phyloP scores from a whole-genome alignment of 2,329 filamentous ascomycete genomes.

The Harringtonia lauricola region DNA sequence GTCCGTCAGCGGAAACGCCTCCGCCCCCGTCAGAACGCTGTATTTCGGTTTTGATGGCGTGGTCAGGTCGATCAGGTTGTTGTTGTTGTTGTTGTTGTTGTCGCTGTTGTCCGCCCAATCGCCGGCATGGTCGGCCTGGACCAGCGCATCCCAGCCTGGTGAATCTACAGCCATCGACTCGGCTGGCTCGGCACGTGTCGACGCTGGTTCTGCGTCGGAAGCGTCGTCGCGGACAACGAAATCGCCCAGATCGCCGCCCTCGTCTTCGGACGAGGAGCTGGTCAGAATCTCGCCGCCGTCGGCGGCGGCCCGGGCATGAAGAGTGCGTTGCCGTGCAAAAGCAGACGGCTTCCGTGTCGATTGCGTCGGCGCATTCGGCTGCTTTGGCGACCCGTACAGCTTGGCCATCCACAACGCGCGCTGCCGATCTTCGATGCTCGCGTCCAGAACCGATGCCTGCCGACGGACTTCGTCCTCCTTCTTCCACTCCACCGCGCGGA shows the following conservation, averaged over 20 bases:
- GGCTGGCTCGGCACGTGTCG: background rate
- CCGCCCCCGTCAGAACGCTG: background rate
- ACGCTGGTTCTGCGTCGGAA: background rate
- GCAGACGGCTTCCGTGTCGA: background rate
- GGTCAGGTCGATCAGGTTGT: background rate
- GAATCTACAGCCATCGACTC: background rate
- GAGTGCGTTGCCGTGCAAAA: background rate
- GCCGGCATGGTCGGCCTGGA: background rate
- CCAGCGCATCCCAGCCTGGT: too few species aligned
- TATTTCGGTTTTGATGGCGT: background rate
- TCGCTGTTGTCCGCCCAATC: background rate
- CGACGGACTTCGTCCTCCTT: constrained; percentile 38
- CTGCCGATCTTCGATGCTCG: constrained; percentile 51
- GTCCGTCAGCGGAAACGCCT: background rate
- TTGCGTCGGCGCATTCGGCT: background rate
- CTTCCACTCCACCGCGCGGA: constrained; percentile 39
- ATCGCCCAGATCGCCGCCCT: constrained; percentile 30
- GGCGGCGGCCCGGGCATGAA: constrained; percentile 7
- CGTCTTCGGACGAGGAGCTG: constrained; percentile 30
- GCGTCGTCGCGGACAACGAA: constrained; percentile 37
- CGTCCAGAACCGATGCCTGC: constrained; percentile 50
- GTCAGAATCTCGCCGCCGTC: constrained; percentile 39
- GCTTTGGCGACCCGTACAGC: constrained; percentile 24
- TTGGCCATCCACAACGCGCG: constrained; percentile 36
- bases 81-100: background rate